Base-by-base conservation (phyloP, 306 rosid genomes). In the Neltuma alba region DNA sequence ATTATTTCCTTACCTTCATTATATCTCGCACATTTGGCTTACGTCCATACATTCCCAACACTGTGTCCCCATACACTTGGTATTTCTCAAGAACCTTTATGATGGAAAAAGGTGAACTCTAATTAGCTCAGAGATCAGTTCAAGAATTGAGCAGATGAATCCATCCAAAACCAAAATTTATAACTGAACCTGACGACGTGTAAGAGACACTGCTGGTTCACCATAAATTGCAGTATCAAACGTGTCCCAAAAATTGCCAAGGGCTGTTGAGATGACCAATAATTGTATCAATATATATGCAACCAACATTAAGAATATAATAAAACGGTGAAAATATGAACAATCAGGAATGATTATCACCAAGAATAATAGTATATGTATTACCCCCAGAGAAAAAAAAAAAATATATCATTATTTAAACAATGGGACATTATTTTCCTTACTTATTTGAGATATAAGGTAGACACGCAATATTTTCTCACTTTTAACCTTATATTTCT, bases 131-230 rank as follows among this genome's bases (percentile, higher is more conserved):
- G 70, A 76, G 36, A 57, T 72, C 73, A 44, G 61, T 20, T 70
- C 52, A 20, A 70, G 41, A 81, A 84, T 73, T 30, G 16, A 13
- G 61, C 28, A 80, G 37, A 80, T 60, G 57, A 33, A 83, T 79
- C 71, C 72, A 82, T 77, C 80, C 74, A 48, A 79, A 66, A 65
- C 79, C 74, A 60, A 66, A 91, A 36, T 79, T 81, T 69, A 80
- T 61, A 78, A 82, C 61, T 66, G 85, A 84, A 95, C 99, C 99
- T 93, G 91, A 34, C 99, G 94, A 41, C 99, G 94, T 37, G 99
- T 93, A 28, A 91, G 55, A 77, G 86, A 86, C 68, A 87, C 87
- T 64, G 86, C 84, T n/a, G 97, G 94, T 45, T 83, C 92, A 77
- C 98, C 99, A 82, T 91, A 95, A 79, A 95, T 82, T 82, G 84